phyloP scores from a whole-genome alignment of 2,329 filamentous ascomycete genomes.

The Sclerotinia spermophila region DNA sequence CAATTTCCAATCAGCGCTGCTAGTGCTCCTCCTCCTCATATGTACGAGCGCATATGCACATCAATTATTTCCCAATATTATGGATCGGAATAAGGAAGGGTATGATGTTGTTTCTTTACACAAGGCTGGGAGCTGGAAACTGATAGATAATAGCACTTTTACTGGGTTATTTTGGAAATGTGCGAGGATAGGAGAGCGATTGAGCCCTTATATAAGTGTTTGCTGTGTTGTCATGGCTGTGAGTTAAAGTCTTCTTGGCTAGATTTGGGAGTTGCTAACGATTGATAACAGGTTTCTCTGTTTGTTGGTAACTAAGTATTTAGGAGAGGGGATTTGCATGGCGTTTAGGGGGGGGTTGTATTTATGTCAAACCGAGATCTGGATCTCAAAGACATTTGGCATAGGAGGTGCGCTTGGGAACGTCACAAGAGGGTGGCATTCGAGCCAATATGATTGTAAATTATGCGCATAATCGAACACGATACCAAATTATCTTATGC shows the following conservation, averaged over 20 bases:
- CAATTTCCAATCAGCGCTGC: slow-evolving; percentile 95
- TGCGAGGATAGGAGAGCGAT: slow-evolving; percentile 82
- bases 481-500: not conserved
- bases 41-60: slow-evolving; percentile 95
- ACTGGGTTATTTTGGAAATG: slow-evolving; percentile 90
- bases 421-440: not conserved
- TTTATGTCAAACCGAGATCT: slow-evolving; percentile 11
- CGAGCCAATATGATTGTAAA: not conserved
- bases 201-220: slow-evolving; percentile 93
- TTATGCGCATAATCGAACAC: slow-evolving; percentile 10
- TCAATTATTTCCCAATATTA: slow-evolving; percentile 80
- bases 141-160: slow-evolving; percentile 29
- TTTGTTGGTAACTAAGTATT: slow-evolving; percentile 35
- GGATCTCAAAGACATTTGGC: not conserved
- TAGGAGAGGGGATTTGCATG: slow-evolving; percentile 21
- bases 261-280: slow-evolving; percentile 11
- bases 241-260: slow-evolving; percentile 41
- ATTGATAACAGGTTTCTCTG: slow-evolving; percentile 33
- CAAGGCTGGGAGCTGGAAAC: not conserved
- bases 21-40: slow-evolving; percentile 90
- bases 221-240: slow-evolving; percentile 95
- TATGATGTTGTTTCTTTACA: slow-evolving; percentile 42
- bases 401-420: not conserved
- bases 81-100: slow-evolving; percentile 93
- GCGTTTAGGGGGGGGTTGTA: slow-evolving; percentile 25